Conservation (phyloP, 2,329 filamentous ascomycete genomes). For the Knufia petricola region DNA sequence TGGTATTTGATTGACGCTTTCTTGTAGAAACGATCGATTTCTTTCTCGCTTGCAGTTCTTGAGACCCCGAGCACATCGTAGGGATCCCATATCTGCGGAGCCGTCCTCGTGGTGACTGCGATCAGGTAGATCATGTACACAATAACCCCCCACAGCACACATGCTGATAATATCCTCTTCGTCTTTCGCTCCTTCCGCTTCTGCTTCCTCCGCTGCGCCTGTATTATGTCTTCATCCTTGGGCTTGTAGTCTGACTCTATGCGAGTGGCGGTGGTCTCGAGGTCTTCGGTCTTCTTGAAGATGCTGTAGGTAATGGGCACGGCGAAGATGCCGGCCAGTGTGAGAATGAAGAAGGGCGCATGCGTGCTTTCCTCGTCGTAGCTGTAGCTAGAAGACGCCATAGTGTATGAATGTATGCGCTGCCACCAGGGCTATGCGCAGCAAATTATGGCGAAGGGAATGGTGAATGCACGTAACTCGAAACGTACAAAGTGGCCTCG, state of each 20-base stretch:
- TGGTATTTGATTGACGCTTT: constrained; percentile 76
- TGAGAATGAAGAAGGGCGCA: constrained; percentile 98
- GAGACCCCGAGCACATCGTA: constrained; percentile 87
- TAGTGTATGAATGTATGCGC: background rate
- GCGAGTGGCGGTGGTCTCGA: constrained; percentile 69
- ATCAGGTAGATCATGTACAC: constrained; percentile 90
- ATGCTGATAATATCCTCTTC: constrained; percentile 62
- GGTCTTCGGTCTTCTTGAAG: constrained; percentile 57
- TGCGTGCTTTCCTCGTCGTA: constrained; percentile 98
- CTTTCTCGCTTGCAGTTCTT: constrained; percentile 73
- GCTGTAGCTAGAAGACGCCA: constrained; percentile 70
- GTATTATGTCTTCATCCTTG: constrained; percentile 73
- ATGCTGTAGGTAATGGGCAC: constrained; percentile 83
- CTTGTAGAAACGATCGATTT: constrained; percentile 88
- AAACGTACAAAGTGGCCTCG: background rate
- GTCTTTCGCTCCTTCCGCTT: constrained; percentile 81
- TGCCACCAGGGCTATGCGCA: background rate
- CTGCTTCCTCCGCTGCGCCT: constrained; percentile 72
- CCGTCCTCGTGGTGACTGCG: constrained; percentile 59
- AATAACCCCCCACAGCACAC: constrained; percentile 65
- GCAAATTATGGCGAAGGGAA: too few species aligned
- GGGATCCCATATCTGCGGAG: constrained; percentile 83
- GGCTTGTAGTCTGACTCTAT: constrained; percentile 75
- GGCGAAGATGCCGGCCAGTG: constrained; percentile 76
- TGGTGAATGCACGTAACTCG: too few species aligned